Conservation (phyloP, 208 protist genomes). For the Phytomonas sp. region DNA sequence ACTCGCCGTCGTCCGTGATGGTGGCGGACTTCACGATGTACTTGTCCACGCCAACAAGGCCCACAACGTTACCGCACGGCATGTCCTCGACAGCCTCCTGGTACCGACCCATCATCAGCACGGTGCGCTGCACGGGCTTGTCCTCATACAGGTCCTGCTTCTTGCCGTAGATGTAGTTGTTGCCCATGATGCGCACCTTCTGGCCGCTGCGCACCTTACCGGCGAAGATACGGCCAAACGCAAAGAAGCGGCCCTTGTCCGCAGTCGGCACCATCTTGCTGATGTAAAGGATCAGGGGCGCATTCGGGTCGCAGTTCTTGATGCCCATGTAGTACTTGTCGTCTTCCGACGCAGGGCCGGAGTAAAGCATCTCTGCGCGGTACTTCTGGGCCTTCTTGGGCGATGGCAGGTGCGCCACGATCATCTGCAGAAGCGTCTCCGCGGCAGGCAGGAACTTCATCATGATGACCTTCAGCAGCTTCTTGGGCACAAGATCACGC, state of each 20-base stretch:
- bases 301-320: conserved; percentile 89
- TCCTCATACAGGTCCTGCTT: conserved; percentile 93
- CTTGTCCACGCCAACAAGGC: conserved; percentile 98
- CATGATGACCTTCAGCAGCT: conserved; percentile 97
- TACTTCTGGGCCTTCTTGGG: conserved; percentile 96
- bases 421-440: conserved; percentile 98
- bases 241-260: conserved; percentile 91
- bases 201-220: conserved; percentile 96
- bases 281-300: conserved; percentile 98
- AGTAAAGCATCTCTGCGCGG: conserved; percentile 95
- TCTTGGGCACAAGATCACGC: conserved; percentile 88
- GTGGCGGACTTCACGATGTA: conserved; percentile 98
- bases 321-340: conserved; percentile 86
- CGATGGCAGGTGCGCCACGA: conserved; percentile 97
- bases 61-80: conserved; percentile 98
- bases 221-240: conserved; percentile 66
- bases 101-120: conserved; percentile 90
- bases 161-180: conserved; percentile 97
- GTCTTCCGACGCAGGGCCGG: conserved; percentile 93
- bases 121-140: conserved; percentile 58
- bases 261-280: conserved; percentile 99
- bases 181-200: conserved; percentile 98
- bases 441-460: conserved; percentile 96
- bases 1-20: conserved; percentile 87
- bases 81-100: conserved; percentile 95